Base-by-base conservation (phyloP, 2,329 filamentous ascomycete genomes). In the Colletotrichum coccodes region DNA sequence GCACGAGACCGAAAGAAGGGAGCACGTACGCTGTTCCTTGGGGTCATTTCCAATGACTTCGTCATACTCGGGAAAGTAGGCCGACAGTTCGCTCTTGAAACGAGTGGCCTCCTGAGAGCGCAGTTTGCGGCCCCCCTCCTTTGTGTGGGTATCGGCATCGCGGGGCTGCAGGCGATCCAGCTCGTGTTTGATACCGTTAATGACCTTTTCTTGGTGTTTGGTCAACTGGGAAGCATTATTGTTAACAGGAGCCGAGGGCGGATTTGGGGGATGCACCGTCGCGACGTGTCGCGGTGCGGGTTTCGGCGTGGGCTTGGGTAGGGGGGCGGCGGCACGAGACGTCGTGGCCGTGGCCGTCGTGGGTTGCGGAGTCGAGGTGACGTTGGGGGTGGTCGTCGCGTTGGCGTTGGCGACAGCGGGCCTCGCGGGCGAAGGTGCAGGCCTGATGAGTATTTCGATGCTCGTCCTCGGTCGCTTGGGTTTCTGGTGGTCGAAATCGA, bases 1-100 rank as follows among this genome's bases (percentile, higher is more conserved):
- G 14, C 36, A 44, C 3, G 23, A 59, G 18, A 36, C 11, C 11
- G 5, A 9, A 40, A 16, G 23, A 4, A 36, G 52, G 56, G 60
- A 40, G 3, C 40, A 84, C 89, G 78, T 87, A 95, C 94, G 91
- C 74, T 91, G 85, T 80, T 95, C 91, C 74, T 92, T 92, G 44
- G 91, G 89, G 71, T 94, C 91, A 77, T 97, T 93, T 71, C 93
- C 94, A 81, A 98, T 94, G 73, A 98, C 89, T 78, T 97, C 94
- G 80, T 98, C 95, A 80, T 97, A 98, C 76, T 97, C 95, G 60
- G 93, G 91, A 76, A 98, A 98, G 81, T 97, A 98, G 54, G 90
- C 88, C 42, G 94, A 91, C 70, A 98, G 86, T 77, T 98, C 95
- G 81, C 94, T 98, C 85, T 97, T 97, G 81, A 94, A 91, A 73